phyloP scores from a whole-genome alignment of 441 rosid species.

The Hypseocharis bilobata region DNA sequence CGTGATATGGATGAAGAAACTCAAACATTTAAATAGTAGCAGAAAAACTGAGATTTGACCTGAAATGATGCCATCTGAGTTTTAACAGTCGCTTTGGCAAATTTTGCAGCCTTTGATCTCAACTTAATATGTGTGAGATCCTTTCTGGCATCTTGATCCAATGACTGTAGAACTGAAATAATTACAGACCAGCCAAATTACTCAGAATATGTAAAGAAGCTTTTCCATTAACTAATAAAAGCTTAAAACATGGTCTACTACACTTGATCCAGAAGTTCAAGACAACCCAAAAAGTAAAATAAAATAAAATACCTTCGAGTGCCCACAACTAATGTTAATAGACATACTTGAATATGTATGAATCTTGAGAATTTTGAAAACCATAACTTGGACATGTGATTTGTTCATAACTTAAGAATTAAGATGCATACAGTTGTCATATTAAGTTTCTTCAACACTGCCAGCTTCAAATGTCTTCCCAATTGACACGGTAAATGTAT shows the following conservation, averaged over 20 bases:
- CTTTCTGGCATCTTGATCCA: slow-evolving; percentile 71
- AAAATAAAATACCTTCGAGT: not conserved
- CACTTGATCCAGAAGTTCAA: not conserved
- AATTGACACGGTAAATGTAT: not conserved
- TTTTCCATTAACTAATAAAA: not conserved
- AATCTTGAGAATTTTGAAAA: not conserved
- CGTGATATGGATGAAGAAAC: slow-evolving; percentile 4
- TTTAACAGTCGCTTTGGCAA: slow-evolving; percentile 87
- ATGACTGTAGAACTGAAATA: slow-evolving; percentile 80
- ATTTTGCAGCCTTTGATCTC: slow-evolving; percentile 89
- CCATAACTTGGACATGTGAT: not conserved
- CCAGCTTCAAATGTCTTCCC: not conserved
- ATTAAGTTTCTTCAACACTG: not conserved
- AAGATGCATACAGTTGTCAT: not conserved
- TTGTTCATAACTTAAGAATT: not conserved
- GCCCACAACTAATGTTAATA: not conserved
- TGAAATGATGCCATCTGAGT: slow-evolving; percentile 89
- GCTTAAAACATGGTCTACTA: not conserved
- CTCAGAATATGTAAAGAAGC: slow-evolving; percentile 7
- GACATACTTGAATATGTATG: not conserved
- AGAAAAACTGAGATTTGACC: slow-evolving; percentile 33
- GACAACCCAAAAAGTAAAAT: not conserved
- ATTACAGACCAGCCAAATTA: slow-evolving; percentile 31
- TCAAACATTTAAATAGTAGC: slow-evolving; percentile 11
- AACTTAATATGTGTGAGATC: slow-evolving; percentile 75